Evolutionary conservation across 164 flowering plant genomes (phyloP), one percentile per base, ranked within the genome.

Genomic region (Vitis rupestris): DNA sequence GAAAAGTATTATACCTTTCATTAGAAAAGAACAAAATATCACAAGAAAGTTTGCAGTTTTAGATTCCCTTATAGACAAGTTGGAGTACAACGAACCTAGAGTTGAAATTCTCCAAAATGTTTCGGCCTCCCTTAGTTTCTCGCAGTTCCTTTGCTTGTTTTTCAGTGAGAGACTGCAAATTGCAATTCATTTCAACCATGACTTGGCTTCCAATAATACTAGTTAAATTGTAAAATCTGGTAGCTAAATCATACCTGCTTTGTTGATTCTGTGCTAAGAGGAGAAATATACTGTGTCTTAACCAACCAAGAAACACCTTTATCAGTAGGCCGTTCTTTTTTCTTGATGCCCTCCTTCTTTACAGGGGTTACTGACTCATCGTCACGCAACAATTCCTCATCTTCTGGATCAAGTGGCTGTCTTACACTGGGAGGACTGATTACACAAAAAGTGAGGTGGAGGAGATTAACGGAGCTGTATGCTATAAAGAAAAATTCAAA

Each of bases 251-350:
- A 47, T 73, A 91, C 99, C 98, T 78, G 93, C 78, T 87, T 95
- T 55, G 96, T 75, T 17, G 94, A 82, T 2, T 95, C 98, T 75
- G 76, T 84, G 83, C 94, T 93, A 44, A 95, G 84, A 63, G 98
- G 90, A 75, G 99, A 95, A 52, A 95, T 93, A 62, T 95, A 95
- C 72, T 95, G 98, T 17, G 98, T 93, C 71, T 95, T 95, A 19
- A 93, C 99, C 51, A 95, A 88, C 99, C 99, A 95, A 50, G 99
- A 86, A 70, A 95, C 85, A 69, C 98, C 99, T 87, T 88, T 86
- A 74, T 95, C 99, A 49, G 97, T 95, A 1, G 99, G 99, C 62
- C 99, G 76, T 52, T 91, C 99, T 81, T 95, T 95, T 72, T 77
- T 86, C 80, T 76, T 91, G 50, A 95, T 84, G 62, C 98, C 97